Evolutionary conservation across 192 early-diverging fungal genomes (phyloP).

Genomic region (Backusella parvicylindrica): DNA sequence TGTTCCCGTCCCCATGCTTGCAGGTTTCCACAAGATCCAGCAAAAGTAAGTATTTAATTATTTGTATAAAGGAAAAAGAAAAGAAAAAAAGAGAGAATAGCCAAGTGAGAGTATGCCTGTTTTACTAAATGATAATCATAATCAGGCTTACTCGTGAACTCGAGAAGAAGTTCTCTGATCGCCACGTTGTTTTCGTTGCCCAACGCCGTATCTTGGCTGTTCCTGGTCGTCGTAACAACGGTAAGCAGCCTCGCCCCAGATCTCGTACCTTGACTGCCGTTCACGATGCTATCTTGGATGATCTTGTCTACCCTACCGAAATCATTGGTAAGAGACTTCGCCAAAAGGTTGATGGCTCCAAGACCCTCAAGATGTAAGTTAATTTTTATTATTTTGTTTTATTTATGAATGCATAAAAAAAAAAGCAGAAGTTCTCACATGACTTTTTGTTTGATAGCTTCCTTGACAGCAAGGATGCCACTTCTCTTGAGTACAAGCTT

Average conservation of each 20-base stretch:
- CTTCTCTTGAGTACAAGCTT: conserved; percentile 97
- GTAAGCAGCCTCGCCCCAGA: conserved; percentile 92
- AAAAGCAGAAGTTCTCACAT: not conserved
- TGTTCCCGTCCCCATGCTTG: conserved; percentile 92
- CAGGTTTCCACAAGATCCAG: conserved; percentile 97
- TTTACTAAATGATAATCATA: not conserved
- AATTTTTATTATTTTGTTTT: no score
- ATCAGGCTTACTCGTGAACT: conserved; percentile 94
- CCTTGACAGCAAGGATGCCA: conserved; percentile 98
- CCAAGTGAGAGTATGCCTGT: no score
- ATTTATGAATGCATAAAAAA: no score
- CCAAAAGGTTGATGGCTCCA: conserved; percentile 92
- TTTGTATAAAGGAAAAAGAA: not conserved
- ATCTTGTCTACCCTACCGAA: conserved; percentile 98
- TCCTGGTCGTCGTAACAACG: conserved; percentile 86
- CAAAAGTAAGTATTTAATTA: conserved; percentile 46
- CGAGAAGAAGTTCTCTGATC: conserved; percentile 99
- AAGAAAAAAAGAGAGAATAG: no score
- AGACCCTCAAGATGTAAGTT: conserved; percentile 81
- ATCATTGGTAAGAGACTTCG: conserved; percentile 98
- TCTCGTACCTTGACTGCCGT: conserved; percentile 94
- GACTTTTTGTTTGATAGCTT: conserved; percentile 21
- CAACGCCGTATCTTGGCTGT: conserved; percentile 95
- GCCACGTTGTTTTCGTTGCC: conserved; percentile 90
- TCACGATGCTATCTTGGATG: conserved; percentile 95